phyloP scores from a whole-genome alignment of 768 basidiomycete genomes.

The Podaxis sp. region DNA sequence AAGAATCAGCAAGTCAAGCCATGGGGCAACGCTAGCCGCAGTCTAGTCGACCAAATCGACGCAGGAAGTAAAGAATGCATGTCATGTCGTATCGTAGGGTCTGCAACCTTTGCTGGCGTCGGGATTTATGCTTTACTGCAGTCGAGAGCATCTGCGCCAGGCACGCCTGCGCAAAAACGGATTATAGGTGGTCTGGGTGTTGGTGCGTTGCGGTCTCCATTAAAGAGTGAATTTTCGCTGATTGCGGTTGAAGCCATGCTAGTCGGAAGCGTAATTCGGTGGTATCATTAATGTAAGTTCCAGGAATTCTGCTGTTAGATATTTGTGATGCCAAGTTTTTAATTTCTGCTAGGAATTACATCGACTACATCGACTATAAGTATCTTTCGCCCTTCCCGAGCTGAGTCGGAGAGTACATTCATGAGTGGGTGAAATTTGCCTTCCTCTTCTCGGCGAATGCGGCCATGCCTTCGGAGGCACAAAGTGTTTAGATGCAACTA shows the following conservation, averaged over 20 bases:
- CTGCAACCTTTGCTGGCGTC: conserved; percentile 58
- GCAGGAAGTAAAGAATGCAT: conserved; percentile 51
- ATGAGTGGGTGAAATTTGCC: conserved; percentile 73
- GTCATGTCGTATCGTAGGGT: conserved; percentile 70
- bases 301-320: background rate
- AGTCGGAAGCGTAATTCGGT: conserved; percentile 39
- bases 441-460: conserved; percentile 95
- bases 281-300: conserved; percentile 31
- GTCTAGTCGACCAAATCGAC: conserved; percentile 7
- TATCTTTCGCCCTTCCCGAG: background rate
- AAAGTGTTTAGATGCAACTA: background rate
- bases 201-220: conserved; percentile 36
- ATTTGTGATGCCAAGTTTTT: background rate
- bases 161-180: conserved; percentile 58
- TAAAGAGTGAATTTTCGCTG: background rate
- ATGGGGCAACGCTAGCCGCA: conserved; percentile 7
- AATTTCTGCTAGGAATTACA: background rate
- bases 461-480: conserved; percentile 68
- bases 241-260: conserved; percentile 29
- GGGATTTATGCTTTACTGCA: conserved; percentile 69
- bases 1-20: background rate
- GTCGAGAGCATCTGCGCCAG: conserved; percentile 62
- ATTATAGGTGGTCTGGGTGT: conserved; percentile 63
- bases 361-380: background rate
- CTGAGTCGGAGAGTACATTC: conserved; percentile 3